phyloP scores from a whole-genome alignment of 805 yeast genomes.

The Candida vartiovaarae region DNA sequence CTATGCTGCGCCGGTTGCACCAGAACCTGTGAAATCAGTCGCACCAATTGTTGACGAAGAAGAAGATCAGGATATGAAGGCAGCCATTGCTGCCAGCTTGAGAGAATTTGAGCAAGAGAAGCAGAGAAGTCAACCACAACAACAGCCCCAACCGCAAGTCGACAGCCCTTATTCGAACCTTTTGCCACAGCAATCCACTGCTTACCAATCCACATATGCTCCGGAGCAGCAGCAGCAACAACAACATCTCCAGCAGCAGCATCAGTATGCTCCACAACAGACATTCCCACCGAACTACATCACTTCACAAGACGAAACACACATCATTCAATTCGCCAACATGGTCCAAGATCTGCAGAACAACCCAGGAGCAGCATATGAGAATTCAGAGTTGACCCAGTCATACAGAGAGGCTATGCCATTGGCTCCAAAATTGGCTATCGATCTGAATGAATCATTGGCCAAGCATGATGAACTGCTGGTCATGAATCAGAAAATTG shows the following conservation, averaged over 20 bases:
- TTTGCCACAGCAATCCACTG: slow-evolving; percentile 12
- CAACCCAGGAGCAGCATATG: slow-evolving; percentile 8
- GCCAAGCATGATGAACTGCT: slow-evolving; percentile 58
- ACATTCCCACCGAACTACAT: slow-evolving; percentile 10
- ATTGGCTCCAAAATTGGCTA: slow-evolving; percentile 63
- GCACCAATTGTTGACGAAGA: slow-evolving; percentile 35
- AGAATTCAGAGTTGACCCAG: slow-evolving; percentile 39
- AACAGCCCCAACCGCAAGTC: slow-evolving; percentile 9
- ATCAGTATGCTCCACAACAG: slow-evolving; percentile 12
- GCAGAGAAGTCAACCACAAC: slow-evolving; percentile 18
- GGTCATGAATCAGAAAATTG: slow-evolving; percentile 71
- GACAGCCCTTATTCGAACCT: slow-evolving; percentile 15
- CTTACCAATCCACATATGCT: slow-evolving; percentile 1
- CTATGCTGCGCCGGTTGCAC: slow-evolving; percentile 21
- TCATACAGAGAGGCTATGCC: slow-evolving; percentile 52
- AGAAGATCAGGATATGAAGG: slow-evolving; percentile 83
- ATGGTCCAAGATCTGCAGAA: slow-evolving; percentile 39
- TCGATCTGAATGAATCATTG: slow-evolving; percentile 48
- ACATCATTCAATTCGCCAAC: slow-evolving; percentile 62
- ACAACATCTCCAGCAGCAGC: slow-evolving; percentile 5
- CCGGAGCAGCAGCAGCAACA: slow-evolving; percentile 15
- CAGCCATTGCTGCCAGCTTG: slow-evolving; percentile 90
- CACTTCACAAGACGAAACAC: slow-evolving; percentile 59
- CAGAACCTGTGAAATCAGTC: slow-evolving; percentile 5
- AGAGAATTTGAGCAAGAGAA: slow-evolving; percentile 49